Percentiles rank a stretch among this genome's conserved stretches.
Evolutionary conservation across 345 rosid species (phyloP).

Genomic region (Sisymbrium irio): DNA sequence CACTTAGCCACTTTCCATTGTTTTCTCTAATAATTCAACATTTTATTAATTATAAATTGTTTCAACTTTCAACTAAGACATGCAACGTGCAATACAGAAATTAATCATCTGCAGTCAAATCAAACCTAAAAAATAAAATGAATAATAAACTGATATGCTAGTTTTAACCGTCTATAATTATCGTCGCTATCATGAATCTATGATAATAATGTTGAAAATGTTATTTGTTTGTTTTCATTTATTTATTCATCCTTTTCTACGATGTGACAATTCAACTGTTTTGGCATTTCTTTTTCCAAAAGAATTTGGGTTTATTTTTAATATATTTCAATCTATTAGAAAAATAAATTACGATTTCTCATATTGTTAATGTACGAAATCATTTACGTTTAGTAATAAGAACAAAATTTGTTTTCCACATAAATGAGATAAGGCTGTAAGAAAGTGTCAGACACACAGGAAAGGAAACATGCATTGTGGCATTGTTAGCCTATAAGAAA

Average conservation of each 20-base stretch:
- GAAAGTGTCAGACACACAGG: conserved; percentile 31
- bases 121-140: neutral
- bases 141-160: neutral
- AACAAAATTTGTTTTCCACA: conserved; percentile 11
- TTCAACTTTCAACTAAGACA: neutral
- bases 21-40: conserved; percentile 30
- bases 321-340: neutral
- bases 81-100: conserved; percentile 12
- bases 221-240: neutral
- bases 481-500: conserved; percentile 31
- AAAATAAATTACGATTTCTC: neutral
- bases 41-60: neutral
- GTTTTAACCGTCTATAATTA: neutral
- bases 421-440: conserved; percentile 31
- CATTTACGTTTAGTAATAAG: conserved; percentile 10
- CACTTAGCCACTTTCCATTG: conserved; percentile 33
- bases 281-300: neutral
- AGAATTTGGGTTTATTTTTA: neutral
- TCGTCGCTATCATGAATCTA: neutral
- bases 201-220: neutral
- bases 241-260: conserved; percentile 5
- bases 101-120: neutral
- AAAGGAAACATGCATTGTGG: conserved; percentile 40
- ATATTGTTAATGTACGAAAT: neutral
- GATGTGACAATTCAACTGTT: conserved; percentile 31